Percentiles rank a stretch among this genome's conserved stretches.
These are phyloP conservation scores for Phytophthora quininea DNA, from an alignment of 352 stramenopile genomes.

Conservation along the genomic window DNA sequence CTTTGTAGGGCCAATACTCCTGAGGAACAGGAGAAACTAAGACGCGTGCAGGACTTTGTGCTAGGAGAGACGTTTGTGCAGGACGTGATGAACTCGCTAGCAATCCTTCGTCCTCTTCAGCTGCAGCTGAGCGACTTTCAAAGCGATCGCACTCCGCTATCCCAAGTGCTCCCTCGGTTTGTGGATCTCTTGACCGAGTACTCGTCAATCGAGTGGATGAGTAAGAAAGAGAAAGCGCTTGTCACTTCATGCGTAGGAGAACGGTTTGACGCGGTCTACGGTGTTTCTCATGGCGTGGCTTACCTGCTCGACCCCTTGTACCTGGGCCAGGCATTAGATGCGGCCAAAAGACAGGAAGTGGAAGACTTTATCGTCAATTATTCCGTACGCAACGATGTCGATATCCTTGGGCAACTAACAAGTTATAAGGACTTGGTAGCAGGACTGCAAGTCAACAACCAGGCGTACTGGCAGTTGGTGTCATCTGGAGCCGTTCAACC, in stretches of 20 bases:
- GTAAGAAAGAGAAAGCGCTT: conserved; percentile 78
- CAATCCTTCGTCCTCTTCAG: conserved; percentile 61
- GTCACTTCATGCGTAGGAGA: conserved; percentile 70
- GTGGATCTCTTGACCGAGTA: conserved; percentile 54
- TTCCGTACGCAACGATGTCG: conserved; percentile 41
- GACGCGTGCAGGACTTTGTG: conserved; percentile 70
- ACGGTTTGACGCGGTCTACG: conserved; percentile 69
- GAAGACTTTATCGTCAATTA: conserved; percentile 56
- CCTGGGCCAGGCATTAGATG: conserved; percentile 55
- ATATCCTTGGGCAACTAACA: conserved; percentile 56
- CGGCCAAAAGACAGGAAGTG: conserved; percentile 46
- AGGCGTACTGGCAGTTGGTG: conserved; percentile 61
- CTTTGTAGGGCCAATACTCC: conserved; percentile 49
- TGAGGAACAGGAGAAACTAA: conserved; percentile 52
- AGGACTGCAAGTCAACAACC: conserved; percentile 61
- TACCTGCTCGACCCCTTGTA: conserved; percentile 67
- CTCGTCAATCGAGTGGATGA: conserved; percentile 63
- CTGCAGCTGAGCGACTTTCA: conserved; percentile 58
- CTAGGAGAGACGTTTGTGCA: conserved; percentile 65
- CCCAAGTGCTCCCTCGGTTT: conserved; percentile 61
- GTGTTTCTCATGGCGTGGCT: conserved; percentile 61
- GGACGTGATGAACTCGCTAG: conserved; percentile 61
- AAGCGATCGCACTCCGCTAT: conserved; percentile 45
- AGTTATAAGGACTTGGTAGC: conserved; percentile 56
- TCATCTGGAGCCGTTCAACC: conserved; percentile 48